Base-by-base conservation (phyloP, 257 asterid genomes). In the Penstemon newberryi region DNA sequence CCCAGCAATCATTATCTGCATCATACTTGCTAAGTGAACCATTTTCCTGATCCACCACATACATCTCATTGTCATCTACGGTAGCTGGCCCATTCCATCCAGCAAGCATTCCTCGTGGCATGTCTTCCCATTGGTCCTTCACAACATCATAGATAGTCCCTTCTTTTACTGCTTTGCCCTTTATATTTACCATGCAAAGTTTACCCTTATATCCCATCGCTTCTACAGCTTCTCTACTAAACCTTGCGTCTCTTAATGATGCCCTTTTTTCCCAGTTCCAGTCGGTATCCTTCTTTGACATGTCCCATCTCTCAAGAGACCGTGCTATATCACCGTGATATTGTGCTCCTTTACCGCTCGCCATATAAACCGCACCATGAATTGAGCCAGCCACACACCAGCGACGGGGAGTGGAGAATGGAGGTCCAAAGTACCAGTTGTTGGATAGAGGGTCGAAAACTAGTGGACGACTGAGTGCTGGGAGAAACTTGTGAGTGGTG, bases 51-150 rank as follows among this genome's bases (percentile, higher is more conserved):
- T 88, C 90, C 59, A 86, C 86, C 4, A 69, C 90, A 39, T 86
- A 90, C 81, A 87, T 66, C 8, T 71, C 80, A 36, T 71, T 73
- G 9, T 54, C 76, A 44, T 70, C 81, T 53, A 63, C 71, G 1
- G 86, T 68, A 13, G 86, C 84, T 7, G 96, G 87, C 25, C 95
- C 92, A 0, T 65, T 82, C 96, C 92, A 89, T 5, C 96, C 96
- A 8, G 18, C 72, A 46, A 86, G 66, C 95, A 89, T 89, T 33
- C 92, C 95, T 52, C 45, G 67, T 2, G 84, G 81, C 95, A 89
- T 89, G 6, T 78, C 78, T 53, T 70, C 83, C 96, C 92, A 87
- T 58, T 49, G 57, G 54, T 84, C 65, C 64, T 3, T 69, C 7
- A 9, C 49, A 11, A 61, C 60, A 25, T 85, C 74, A 11, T 85